Evolutionary conservation across 1,284 basidiomycete genomes (phyloP).

Genomic region (Vanrija pseudolonga): DNA sequence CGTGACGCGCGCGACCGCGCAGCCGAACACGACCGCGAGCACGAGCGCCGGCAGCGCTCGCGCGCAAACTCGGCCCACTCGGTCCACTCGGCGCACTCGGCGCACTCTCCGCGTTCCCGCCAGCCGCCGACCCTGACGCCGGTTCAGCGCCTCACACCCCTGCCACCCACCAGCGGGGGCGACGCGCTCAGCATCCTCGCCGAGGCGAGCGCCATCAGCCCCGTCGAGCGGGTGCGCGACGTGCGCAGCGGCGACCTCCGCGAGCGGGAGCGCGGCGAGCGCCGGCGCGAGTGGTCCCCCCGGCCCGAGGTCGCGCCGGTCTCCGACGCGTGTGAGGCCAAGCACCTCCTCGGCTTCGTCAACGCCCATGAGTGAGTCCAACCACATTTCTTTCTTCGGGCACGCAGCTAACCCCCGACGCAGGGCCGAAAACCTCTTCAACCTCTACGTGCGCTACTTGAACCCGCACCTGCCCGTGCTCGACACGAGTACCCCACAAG

Average conservation of each 20-base stretch:
- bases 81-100: constrained; percentile 9
- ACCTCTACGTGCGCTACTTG: constrained; percentile 26
- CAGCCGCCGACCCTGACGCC: neutral
- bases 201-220: constrained; percentile 19
- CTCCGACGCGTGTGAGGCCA: constrained; percentile 19
- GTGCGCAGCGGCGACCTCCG: too few relatives aligned
- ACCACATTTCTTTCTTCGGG: too few relatives aligned
- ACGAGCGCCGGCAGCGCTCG: neutral
- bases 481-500: constrained; percentile 19
- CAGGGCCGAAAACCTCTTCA: constrained; percentile 33
- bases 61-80: neutral
- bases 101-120: neutral
- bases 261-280: neutral
- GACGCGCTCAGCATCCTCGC: constrained; percentile 32
- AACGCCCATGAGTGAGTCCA: constrained; percentile 28
- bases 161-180: constrained; percentile 27
- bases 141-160: constrained; percentile 7
- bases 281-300: neutral
- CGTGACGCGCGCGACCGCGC: too few relatives aligned
- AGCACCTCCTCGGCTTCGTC: constrained; percentile 31
- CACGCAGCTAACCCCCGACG: neutral
- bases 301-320: neutral
- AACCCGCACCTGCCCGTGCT: constrained; percentile 35
- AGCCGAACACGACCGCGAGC: too few relatives aligned
- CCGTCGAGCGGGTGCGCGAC: neutral